Percentiles rank a stretch among this genome's conserved stretches.
phyloP scores from a whole-genome alignment of 129 eudicot genomes.

The Artemisia annua region DNA sequence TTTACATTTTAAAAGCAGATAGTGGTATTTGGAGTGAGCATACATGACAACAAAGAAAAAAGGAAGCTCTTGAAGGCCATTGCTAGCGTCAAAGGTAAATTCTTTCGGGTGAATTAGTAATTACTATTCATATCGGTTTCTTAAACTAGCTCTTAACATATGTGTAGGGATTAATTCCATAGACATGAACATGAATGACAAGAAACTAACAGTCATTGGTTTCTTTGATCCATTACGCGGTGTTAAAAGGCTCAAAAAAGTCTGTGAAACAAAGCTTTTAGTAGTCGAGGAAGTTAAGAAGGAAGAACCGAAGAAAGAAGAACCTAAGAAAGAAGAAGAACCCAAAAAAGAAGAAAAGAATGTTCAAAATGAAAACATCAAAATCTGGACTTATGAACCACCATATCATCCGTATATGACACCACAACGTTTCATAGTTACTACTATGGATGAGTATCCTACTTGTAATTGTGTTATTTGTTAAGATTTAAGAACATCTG shows the following conservation, averaged over 20 bases:
- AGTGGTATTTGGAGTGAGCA: conserved; percentile 13
- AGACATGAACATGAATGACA: conserved; percentile 21
- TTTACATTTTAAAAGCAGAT: conserved; percentile 12
- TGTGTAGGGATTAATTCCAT: conserved; percentile 32
- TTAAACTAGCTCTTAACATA: neutral
- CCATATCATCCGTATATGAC: conserved; percentile 10
- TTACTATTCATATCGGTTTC: neutral
- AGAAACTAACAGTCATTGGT: conserved; percentile 35
- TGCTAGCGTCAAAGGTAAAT: conserved; percentile 21
- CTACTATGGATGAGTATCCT: conserved; percentile 31
- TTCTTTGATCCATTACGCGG: conserved; percentile 34
- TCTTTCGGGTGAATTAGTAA: neutral
- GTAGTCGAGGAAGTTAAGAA: conserved; percentile 27
- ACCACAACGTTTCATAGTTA: conserved; percentile 12
- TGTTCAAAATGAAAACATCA: neutral
- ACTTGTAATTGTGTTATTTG: conserved; percentile 33
- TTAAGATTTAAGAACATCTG: too few species aligned
- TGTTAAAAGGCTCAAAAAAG: conserved; percentile 12
- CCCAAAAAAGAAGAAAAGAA: conserved; percentile 12
- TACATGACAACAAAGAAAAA: conserved; percentile 29
- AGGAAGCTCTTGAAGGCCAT: conserved; percentile 33
- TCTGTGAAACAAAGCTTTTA: conserved; percentile 18
- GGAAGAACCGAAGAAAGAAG: conserved; percentile 22
- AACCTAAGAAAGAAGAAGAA: conserved; percentile 15
- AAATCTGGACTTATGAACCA: neutral